phyloP scores from a whole-genome alignment of 2,329 filamentous ascomycete species.

The Talaromyces sp. region DNA sequence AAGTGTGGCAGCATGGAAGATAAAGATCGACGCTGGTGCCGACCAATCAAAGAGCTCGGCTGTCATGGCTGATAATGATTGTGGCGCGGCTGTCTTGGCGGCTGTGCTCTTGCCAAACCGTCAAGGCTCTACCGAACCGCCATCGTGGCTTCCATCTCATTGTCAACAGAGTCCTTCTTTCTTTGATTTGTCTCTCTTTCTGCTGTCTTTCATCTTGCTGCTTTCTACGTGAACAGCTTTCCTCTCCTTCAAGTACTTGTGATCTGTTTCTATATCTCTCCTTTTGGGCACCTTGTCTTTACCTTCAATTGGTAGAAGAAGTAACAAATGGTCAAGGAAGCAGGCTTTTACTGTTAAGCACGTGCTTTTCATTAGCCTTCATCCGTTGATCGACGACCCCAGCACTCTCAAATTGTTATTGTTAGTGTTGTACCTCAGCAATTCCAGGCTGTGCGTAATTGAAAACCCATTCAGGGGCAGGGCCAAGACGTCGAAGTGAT shows the following conservation, averaged over 20 bases:
- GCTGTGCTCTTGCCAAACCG: background rate
- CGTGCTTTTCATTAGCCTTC: background rate
- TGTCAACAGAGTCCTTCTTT: background rate
- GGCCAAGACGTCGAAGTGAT: background rate
- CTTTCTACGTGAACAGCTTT: background rate
- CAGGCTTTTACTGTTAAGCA: background rate
- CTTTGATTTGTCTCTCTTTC: background rate
- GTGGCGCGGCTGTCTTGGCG: background rate
- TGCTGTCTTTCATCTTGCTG: background rate
- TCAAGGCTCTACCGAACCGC: no score
- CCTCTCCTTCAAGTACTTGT: background rate
- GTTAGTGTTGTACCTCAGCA: background rate
- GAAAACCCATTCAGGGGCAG: background rate
- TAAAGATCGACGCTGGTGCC: background rate
- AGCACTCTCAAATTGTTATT: background rate
- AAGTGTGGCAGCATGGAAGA: background rate
- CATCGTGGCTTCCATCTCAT: background rate
- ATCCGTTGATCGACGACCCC: background rate
- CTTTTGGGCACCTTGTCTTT: background rate
- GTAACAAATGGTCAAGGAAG: background rate
- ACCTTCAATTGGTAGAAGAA: background rate
- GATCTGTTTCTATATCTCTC: background rate
- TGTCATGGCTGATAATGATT: background rate
- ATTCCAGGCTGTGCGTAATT: background rate
- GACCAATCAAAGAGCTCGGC: slow-evolving; percentile 4